Evolutionary conservation across 306 rosid species (phyloP), one percentile per base, ranked within the genome.

Genomic region (Vigna radiata): DNA sequence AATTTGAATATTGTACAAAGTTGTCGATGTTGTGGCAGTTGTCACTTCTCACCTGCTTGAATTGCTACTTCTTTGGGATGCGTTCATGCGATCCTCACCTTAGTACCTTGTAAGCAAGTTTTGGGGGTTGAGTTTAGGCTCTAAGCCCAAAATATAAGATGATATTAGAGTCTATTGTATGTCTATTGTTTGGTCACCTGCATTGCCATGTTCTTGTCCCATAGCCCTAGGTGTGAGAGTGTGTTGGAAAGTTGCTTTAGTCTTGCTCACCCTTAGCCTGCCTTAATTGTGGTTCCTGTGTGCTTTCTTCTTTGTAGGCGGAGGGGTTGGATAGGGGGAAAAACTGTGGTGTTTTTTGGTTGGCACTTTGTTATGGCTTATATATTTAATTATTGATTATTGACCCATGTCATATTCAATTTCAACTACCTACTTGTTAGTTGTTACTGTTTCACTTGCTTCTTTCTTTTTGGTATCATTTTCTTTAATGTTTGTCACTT

Each of bases 391-490:
- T 33, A 23, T 23, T 53, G 14, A 50, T 44, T 41, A 41, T 41
- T 41, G 10, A 41, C 1, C 53, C 37, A 46, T 48, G 53, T 46
- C 23, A 13, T 47, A 21, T 53, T 52, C 60, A 43, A 54, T 29
- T 54, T 56, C 12, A 81, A 60, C 65, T 46, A 16, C 60, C 41
- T 50, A 9, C 65, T 39, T 15, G 19, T 27, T 7, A 19, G 39
- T 59, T 60, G 36, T 33, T 59, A 46, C 17, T 37, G 37, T 48
- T 77, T 77, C 72, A 65, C 14, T 13, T 71, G 63, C 71, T 64
- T 56, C 14, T 68, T 29, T 68, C 14, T 68, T 29, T 68, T 73
- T 47, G 7, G 13, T 18, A 50, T 46, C 63, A 17, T 74, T 25
- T 14, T 49, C 52, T 72, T 33, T 8, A 64, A 52, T 81, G 37